phyloP scores from a whole-genome alignment of 2,329 filamentous ascomycete genomes.

The Aspergillus udagawae region DNA sequence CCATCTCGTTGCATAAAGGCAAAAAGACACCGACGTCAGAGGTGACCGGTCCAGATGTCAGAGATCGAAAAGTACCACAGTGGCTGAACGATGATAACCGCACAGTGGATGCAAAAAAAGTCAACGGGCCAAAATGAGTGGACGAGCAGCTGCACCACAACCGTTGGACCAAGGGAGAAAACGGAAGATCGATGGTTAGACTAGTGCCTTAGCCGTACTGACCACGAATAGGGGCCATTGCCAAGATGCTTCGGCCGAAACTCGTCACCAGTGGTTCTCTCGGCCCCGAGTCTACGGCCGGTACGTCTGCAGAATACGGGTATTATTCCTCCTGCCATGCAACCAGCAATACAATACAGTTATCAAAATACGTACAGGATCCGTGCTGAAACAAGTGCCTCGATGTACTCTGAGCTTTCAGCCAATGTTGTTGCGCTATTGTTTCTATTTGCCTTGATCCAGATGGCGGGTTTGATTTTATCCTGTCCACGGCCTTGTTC shows the following conservation, averaged over 20 bases:
- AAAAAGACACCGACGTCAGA: neutral
- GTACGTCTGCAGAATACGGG: neutral
- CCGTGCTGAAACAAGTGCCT: too few relatives aligned
- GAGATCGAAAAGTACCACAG: neutral
- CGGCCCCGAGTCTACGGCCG: constrained; percentile 12
- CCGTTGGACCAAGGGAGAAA: constrained; percentile 8
- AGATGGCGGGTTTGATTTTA: constrained; percentile 11
- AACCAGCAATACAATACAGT: neutral
- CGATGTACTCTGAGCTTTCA: neutral
- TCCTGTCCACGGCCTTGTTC: neutral
- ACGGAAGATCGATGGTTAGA: neutral
- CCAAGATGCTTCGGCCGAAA: constrained; percentile 11
- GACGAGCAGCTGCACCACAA: constrained; percentile 1
- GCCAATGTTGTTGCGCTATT: neutral
- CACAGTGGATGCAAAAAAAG: neutral
- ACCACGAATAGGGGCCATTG: neutral
- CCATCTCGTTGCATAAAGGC: constrained; percentile 5
- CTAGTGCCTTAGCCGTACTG: neutral
- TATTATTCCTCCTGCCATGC: neutral
- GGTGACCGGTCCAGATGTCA: neutral
- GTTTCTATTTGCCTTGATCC: neutral
- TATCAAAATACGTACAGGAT: neutral
- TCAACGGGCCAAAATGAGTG: neutral
- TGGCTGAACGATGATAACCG: neutral
- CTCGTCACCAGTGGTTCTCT: neutral